Evolutionary conservation across 2,329 filamentous ascomycete species (phyloP).

Genomic region (Cladophialophora immunda): DNA sequence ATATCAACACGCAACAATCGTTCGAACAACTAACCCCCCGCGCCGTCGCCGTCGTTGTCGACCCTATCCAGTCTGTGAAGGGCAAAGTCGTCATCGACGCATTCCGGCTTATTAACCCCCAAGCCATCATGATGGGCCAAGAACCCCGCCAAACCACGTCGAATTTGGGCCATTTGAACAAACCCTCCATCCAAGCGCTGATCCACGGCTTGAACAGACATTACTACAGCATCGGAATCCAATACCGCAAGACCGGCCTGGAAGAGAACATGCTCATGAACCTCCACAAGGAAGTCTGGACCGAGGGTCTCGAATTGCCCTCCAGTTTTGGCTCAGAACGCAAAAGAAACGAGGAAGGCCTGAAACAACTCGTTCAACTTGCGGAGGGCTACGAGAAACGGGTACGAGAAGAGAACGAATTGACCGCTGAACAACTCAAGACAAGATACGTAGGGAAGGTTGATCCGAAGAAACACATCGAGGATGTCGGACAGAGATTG

Average conservation of each 20-base stretch:
- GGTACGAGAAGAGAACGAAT: slow-evolving; percentile 97
- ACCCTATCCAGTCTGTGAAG: slow-evolving; percentile 99
- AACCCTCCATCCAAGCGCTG: slow-evolving; percentile 98
- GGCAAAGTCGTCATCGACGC: slow-evolving; percentile 99
- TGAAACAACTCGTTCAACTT: slow-evolving; percentile 86
- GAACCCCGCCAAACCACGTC: slow-evolving; percentile 97
- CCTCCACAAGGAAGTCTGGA: slow-evolving; percentile 99
- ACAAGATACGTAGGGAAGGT: slow-evolving; percentile 99
- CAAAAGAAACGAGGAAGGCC: slow-evolving; percentile 82
- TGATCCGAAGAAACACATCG: slow-evolving; percentile 98
- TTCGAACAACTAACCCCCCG: slow-evolving; percentile 98
- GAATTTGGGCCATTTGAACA: slow-evolving; percentile 97
- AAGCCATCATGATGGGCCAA: slow-evolving; percentile 96
- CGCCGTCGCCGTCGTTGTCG: slow-evolving; percentile 96
- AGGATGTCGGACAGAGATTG: slow-evolving; percentile 93
- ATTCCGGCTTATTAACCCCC: slow-evolving; percentile 97
- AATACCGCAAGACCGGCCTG: slow-evolving; percentile 95
- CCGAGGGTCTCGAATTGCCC: slow-evolving; percentile 94
- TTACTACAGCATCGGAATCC: slow-evolving; percentile 99
- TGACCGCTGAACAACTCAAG: slow-evolving; percentile 97
- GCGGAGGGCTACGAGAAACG: slow-evolving; percentile 98
- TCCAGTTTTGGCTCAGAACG: slow-evolving; percentile 92
- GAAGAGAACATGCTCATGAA: slow-evolving; percentile 99
- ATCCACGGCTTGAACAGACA: slow-evolving; percentile 98
- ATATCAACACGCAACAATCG: slow-evolving; percentile 99